Evolutionary conservation across 257 asterid genomes (phyloP).

Genomic region (Solanum pennellii): DNA sequence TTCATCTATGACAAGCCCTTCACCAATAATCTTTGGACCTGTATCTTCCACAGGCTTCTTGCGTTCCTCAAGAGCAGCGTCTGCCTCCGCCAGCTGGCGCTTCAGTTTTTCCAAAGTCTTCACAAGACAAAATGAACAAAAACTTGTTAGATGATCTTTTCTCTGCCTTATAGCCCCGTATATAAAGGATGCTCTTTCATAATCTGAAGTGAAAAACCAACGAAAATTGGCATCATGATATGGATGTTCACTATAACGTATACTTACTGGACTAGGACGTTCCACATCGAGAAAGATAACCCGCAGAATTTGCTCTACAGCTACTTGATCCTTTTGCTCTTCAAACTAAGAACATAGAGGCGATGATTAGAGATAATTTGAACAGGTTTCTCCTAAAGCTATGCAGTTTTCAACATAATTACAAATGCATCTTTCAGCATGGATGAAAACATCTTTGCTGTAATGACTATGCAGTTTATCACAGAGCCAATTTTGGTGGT

Average conservation of each 20-base stretch:
- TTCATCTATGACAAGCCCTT: constrained; percentile 91
- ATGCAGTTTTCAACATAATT: neutral
- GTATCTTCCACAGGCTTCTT: constrained; percentile 71
- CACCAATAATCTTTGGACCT: constrained; percentile 69
- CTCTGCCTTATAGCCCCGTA: neutral
- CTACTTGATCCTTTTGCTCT: constrained; percentile 85
- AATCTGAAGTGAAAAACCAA: neutral
- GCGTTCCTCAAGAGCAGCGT: constrained; percentile 72
- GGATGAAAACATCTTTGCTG: neutral
- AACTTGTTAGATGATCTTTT: neutral
- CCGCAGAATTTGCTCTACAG: constrained; percentile 78
- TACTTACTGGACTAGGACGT: constrained; percentile 71
- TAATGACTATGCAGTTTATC: neutral
- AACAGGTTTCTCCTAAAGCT: constrained; percentile 1
- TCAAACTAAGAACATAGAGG: constrained; percentile 52
- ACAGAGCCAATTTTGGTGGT: neutral
- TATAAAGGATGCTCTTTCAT: neutral
- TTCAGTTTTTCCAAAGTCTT: constrained; percentile 77
- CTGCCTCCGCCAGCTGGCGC: constrained; percentile 77
- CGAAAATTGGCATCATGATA: neutral
- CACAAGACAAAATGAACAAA: neutral
- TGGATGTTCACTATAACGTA: neutral
- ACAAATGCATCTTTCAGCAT: neutral
- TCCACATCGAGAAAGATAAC: constrained; percentile 79
- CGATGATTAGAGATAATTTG: constrained; percentile 4